Evolutionary conservation across 768 basidiomycete genomes (phyloP).

Genomic region (Phaeolepiota aurea): DNA sequence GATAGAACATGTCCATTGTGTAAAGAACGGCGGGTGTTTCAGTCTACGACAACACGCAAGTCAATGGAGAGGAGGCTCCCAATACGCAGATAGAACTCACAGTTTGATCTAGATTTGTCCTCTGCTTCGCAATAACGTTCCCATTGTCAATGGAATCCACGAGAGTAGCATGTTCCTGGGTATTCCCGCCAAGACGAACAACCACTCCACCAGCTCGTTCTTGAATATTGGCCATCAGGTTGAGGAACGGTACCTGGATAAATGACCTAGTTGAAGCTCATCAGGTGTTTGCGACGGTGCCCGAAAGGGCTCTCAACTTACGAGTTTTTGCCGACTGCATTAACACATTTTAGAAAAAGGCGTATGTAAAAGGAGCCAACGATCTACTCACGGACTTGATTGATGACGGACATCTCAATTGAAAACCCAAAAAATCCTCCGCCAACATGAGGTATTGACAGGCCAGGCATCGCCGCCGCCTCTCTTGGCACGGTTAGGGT

Average conservation of each 20-base stretch:
- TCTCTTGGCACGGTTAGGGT: constrained; percentile 29
- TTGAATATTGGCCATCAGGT: constrained; percentile 52
- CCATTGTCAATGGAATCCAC: constrained; percentile 32
- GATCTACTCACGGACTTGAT: constrained; percentile 44
- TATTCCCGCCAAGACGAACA: constrained; percentile 61
- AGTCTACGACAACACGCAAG: too few relatives aligned
- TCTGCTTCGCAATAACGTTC: constrained; percentile 33
- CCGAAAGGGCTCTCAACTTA: constrained; percentile 13
- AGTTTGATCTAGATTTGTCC: constrained; percentile 5
- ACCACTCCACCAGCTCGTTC: constrained; percentile 47
- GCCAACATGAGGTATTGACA: constrained; percentile 35
- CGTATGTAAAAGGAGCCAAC: constrained; percentile 1
- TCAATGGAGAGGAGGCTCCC: too few relatives aligned
- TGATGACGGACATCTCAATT: constrained; percentile 67
- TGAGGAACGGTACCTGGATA: constrained; percentile 51
- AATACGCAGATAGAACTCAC: neutral
- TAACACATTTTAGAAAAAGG: constrained; percentile 3
- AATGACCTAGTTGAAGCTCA: constrained; percentile 1
- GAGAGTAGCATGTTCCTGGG: constrained; percentile 45
- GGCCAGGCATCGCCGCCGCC: constrained; percentile 19
- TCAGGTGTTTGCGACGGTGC: too few relatives aligned
- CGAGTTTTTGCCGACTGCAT: constrained; percentile 46
- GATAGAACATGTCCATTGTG: constrained; percentile 57
- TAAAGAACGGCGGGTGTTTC: constrained; percentile 60
- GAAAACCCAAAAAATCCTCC: constrained; percentile 64